Evolutionary conservation across 441 rosid species (phyloP).

Genomic region (Gossypium trilobum): DNA sequence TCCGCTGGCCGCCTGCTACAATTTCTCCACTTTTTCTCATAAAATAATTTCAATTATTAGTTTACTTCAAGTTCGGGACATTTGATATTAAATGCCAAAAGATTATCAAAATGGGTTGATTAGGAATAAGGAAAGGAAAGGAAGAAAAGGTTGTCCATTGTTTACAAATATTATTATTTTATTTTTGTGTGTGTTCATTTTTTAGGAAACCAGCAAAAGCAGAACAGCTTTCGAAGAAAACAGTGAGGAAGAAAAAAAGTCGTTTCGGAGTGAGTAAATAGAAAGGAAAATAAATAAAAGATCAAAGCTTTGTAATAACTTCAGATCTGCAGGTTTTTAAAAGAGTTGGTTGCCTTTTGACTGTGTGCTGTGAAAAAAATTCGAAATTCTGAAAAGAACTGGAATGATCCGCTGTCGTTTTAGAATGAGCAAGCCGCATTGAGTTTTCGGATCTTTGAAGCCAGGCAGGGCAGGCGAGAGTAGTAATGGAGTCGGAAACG

Average conservation of each 20-base stretch:
- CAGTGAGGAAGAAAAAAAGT: conserved; percentile 14
- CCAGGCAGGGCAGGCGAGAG: neutral
- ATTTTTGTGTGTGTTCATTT: neutral
- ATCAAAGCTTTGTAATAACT: conserved; percentile 8
- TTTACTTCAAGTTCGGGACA: neutral
- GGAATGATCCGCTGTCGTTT: conserved; percentile 17
- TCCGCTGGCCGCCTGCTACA: neutral
- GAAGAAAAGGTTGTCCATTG: neutral
- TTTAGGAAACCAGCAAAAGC: conserved; percentile 10
- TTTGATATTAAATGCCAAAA: neutral
- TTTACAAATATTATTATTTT: neutral
- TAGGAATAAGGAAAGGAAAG: neutral
- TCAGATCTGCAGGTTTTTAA: conserved; percentile 29
- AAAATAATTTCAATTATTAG: neutral
- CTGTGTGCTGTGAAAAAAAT: neutral
- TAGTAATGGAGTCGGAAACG: conserved; percentile 33
- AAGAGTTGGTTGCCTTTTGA: neutral
- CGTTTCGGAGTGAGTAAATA: neutral
- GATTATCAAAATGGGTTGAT: neutral
- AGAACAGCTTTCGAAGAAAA: conserved; percentile 12
- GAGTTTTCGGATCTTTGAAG: neutral
- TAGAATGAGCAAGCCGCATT: conserved; percentile 6
- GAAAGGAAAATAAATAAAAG: neutral
- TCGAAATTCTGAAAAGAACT: neutral
- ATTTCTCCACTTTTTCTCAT: neutral